Percentiles rank a stretch among this genome's conserved stretches.
Evolutionary conservation across 768 basidiomycete species (phyloP).

Genomic region (Lyophyllum decastes): DNA sequence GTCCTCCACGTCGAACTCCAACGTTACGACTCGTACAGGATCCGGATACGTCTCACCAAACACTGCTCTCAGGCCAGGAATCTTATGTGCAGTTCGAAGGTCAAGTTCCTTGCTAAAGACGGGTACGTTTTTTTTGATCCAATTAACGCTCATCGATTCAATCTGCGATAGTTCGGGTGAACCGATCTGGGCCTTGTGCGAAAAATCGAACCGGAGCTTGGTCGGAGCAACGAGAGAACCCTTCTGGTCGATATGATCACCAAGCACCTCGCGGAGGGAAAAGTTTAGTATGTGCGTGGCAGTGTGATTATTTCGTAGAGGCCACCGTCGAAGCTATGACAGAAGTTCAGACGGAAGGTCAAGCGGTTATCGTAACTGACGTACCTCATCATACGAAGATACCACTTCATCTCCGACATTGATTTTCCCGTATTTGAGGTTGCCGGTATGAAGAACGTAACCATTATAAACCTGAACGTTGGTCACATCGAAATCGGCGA

Average conservation of each 20-base stretch:
- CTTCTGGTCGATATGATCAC: constrained; percentile 97
- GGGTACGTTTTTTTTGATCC: constrained; percentile 87
- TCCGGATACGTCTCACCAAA: constrained; percentile 99
- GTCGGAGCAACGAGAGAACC: constrained; percentile 95
- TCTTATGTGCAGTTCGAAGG: constrained; percentile 75
- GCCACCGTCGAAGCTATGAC: constrained; percentile 84
- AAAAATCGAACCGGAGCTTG: constrained; percentile 98
- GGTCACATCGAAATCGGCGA: constrained; percentile 89
- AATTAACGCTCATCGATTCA: constrained; percentile 80
- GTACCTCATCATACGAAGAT: constrained; percentile 90
- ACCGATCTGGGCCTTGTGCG: constrained; percentile 89
- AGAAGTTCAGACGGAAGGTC: neutral
- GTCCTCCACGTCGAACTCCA: constrained; percentile 87
- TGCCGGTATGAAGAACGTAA: constrained; percentile 92
- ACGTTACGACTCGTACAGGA: constrained; percentile 91
- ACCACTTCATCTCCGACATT: constrained; percentile 80
- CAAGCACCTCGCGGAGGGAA: constrained; percentile 87
- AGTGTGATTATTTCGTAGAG: constrained; percentile 96
- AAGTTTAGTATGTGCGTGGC: constrained; percentile 98
- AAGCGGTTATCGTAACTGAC: constrained; percentile 5
- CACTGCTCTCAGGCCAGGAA: constrained; percentile 93
- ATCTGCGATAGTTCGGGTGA: constrained; percentile 78
- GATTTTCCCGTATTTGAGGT: constrained; percentile 85
- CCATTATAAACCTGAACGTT: constrained; percentile 95
- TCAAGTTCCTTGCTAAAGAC: constrained; percentile 89